These are phyloP conservation scores for Zostera marina DNA, from an alignment of 116 monocot genomes.

Conservation along the genomic window DNA sequence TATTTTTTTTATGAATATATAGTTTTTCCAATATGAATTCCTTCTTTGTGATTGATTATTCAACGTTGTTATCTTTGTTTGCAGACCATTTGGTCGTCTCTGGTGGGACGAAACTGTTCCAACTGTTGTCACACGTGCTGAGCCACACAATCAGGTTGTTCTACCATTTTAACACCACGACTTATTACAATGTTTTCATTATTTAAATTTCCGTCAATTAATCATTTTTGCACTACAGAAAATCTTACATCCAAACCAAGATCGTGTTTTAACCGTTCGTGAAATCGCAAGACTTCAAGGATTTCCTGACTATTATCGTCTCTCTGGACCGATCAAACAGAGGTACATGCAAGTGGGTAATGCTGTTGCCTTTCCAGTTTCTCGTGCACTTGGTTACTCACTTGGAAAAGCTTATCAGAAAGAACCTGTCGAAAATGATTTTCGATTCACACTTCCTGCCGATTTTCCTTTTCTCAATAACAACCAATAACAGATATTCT, in stretches of 20 bases:
- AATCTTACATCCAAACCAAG: slow-evolving; percentile 42
- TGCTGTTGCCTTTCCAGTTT: slow-evolving; percentile 61
- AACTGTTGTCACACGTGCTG: slow-evolving; percentile 68
- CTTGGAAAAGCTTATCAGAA: slow-evolving; percentile 20
- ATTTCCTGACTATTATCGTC: slow-evolving; percentile 33
- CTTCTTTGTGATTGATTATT: neutral
- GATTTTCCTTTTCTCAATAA: slow-evolving; percentile 1
- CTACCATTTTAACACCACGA: neutral
- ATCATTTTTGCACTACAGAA: slow-evolving; percentile 6
- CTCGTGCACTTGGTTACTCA: slow-evolving; percentile 38
- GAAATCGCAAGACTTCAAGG: slow-evolving; percentile 57
- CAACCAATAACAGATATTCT: neutral
- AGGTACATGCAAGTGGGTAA: slow-evolving; percentile 63
- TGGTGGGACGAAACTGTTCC: slow-evolving; percentile 98
- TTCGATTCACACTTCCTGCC: neutral
- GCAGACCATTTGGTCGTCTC: slow-evolving; percentile 65
- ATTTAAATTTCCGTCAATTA: too few species aligned
- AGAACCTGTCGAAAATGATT: neutral
- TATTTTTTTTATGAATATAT: neutral
- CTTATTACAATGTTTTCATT: neutral
- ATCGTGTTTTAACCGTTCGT: slow-evolving; percentile 33
- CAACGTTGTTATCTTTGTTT: neutral
- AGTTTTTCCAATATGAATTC: neutral
- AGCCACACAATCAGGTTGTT: slow-evolving; percentile 76
- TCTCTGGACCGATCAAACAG: slow-evolving; percentile 7